These are phyloP conservation scores for Mortierella sp. DNA, from an alignment of 371 early-diverging fungal species.

Conservation along the genomic window DNA sequence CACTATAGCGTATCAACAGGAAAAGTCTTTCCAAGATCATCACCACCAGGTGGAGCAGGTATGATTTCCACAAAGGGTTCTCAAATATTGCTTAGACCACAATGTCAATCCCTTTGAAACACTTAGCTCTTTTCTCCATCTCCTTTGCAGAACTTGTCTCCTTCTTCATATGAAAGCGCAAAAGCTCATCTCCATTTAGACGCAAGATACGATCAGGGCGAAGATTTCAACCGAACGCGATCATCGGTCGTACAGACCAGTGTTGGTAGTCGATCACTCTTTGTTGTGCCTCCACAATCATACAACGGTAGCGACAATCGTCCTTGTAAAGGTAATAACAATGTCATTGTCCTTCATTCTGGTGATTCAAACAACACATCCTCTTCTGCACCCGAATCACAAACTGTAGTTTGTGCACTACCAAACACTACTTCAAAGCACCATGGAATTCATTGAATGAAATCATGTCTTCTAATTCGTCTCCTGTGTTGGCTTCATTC, in stretches of 20 bases:
- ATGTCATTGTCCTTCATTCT: conserved; percentile 5
- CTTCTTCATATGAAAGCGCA: neutral
- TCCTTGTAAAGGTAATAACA: conserved; percentile 1
- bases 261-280: neutral
- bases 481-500: conserved; percentile 8
- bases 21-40: neutral
- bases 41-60: neutral
- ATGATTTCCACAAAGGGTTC: neutral
- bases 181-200: neutral
- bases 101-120: neutral
- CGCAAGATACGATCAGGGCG: neutral
- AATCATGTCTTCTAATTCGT: conserved; percentile 13
- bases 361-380: neutral
- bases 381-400: conserved; percentile 9
- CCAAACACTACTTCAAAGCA: conserved; percentile 9
- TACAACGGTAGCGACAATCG: neutral
- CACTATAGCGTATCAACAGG: conserved; percentile 1
- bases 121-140: neutral
- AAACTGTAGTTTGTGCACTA: neutral
- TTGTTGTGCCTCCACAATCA: neutral
- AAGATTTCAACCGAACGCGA: neutral
- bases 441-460: conserved; percentile 32
- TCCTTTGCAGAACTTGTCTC: neutral
- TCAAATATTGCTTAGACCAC: neutral
- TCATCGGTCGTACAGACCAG: conserved; percentile 19